A percentile compares a stretch with the other conserved stretches of the same genome.
Conservation (phyloP, 2,329 filamentous ascomycete genomes). For the Didymella exigua region DNA sequence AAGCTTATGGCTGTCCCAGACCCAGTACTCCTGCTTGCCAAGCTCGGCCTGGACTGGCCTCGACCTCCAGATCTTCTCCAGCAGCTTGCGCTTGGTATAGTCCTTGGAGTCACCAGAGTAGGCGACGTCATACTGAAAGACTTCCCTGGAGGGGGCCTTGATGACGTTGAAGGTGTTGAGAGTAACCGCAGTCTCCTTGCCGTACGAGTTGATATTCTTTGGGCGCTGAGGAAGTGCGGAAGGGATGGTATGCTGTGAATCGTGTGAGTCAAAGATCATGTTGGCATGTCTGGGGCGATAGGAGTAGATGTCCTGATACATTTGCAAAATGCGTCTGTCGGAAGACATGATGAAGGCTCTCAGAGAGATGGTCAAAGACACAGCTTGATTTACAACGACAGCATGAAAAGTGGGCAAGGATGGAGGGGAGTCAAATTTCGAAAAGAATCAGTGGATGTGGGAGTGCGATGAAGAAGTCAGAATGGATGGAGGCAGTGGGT, state of each 20-base stretch:
- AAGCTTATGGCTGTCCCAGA: constrained; percentile 83
- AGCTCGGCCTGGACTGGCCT: constrained; percentile 63
- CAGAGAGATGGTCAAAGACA: constrained; percentile 1
- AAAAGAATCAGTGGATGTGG: background rate
- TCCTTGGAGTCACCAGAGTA: constrained; percentile 65
- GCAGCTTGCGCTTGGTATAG: constrained; percentile 63
- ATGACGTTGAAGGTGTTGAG: constrained; percentile 79
- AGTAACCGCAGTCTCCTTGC: constrained; percentile 47
- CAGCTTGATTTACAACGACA: constrained; percentile 7
- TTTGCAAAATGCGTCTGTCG: background rate
- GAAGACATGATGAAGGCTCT: constrained; percentile 18
- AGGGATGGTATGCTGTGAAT: constrained; percentile 32
- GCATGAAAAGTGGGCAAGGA: constrained; percentile 2
- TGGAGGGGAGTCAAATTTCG: background rate
- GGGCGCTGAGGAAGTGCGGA: constrained; percentile 43
- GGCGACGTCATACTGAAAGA: constrained; percentile 82
- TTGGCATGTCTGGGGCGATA: constrained; percentile 27
- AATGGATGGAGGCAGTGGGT: background rate
- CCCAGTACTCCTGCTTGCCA: constrained; percentile 59
- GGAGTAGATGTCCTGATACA: constrained; percentile 21
- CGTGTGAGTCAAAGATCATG: constrained; percentile 28
- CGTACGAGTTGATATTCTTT: constrained; percentile 46
- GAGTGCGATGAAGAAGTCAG: background rate
- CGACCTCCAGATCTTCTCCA: constrained; percentile 79
- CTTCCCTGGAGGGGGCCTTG: constrained; percentile 62